Conservation (phyloP, 768 basidiomycete genomes). For the Boletus coccyginus region DNA sequence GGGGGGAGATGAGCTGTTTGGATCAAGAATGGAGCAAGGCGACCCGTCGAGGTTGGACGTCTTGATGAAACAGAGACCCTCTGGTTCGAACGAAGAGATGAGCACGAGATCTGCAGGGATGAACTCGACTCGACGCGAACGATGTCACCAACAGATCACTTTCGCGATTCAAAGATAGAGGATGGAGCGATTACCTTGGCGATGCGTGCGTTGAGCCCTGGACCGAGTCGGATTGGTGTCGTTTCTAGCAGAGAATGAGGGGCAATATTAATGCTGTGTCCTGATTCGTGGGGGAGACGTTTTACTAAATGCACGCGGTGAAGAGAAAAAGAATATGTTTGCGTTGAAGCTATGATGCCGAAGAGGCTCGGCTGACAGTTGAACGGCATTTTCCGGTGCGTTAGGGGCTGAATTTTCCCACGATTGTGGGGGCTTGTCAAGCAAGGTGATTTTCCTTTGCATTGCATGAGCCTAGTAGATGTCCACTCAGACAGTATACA, state of each 20-base stretch:
- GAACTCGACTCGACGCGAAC: constrained; percentile 88
- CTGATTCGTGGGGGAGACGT: constrained; percentile 91
- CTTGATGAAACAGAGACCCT: constrained; percentile 96
- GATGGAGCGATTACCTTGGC: constrained; percentile 71
- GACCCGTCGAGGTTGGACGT: constrained; percentile 97
- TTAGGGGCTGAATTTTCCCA: too few species aligned
- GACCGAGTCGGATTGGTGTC: constrained; percentile 90
- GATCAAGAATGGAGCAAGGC: neutral
- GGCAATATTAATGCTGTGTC: constrained; percentile 83
- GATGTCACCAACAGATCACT: constrained; percentile 92
- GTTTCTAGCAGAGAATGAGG: constrained; percentile 77
- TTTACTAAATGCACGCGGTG: constrained; percentile 95
- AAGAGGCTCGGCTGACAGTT: too few species aligned
- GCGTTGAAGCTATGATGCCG: too few species aligned
- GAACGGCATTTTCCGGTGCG: too few species aligned
- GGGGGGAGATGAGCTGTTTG: neutral
- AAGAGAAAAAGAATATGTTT: constrained; percentile 98
- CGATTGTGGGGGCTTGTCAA: too few species aligned
- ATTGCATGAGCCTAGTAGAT: too few species aligned
- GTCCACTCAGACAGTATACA: too few species aligned
- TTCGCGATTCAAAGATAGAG: constrained; percentile 64
- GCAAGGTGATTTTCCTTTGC: too few species aligned
- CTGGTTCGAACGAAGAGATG: constrained; percentile 89
- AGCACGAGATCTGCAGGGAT: constrained; percentile 94
- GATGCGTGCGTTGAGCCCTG: constrained; percentile 84